Evolutionary conservation across 495 filamentous ascomycete genomes (phyloP), one percentile per base, ranked within the genome.

Genomic region (Alectoria sarmentosa): DNA sequence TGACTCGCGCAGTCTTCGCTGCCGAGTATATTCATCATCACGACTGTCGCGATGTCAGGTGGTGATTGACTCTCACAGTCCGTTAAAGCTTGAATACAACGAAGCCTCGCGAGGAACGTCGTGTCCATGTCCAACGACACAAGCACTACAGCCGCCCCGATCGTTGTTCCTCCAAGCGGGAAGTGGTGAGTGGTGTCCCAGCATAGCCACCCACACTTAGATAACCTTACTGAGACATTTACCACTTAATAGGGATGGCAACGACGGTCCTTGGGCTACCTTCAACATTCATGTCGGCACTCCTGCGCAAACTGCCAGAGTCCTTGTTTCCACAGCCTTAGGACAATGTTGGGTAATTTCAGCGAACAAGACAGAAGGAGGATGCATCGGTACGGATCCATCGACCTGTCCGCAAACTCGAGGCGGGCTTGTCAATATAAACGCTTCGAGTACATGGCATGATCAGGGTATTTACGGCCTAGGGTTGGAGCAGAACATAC

Each of bases 381-480:
- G 77, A 23, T 80, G 78, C 62, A 58, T 69, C 23, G 60, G 64
- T 34, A 58, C 63, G 0, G 72, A 76, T 65, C 67, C 70, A 17
- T 39, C 69, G 1, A 69, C 74, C 37, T 86, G 84, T 70, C 71
- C 74, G 0, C 71, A 76, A n/a, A 72, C 74, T 8, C 73, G 83
- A 62, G 84, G 84, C 9, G 71, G 68, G 1, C 61, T 80, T 19
- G 83, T 82, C 73, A 76, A 79, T 54, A 61, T 70, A 21, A 83
- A 77, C 48, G 44, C 68, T 7, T 85, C 82, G 9, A 76, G 73
- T 8, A 84, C 73, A 5, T 86, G 81, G 78, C 42, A 74, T 8
- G 71, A 79, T 21, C 39, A 76, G 28, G 79, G 78, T 10, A 42
- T 71, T 8, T 80, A 71, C 62, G 76, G 30, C 23, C 71, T 81